A percentile compares a stretch with the other conserved stretches of the same genome.
phyloP scores from a whole-genome alignment of 768 basidiomycete genomes.

The Tylopilus sp. region DNA sequence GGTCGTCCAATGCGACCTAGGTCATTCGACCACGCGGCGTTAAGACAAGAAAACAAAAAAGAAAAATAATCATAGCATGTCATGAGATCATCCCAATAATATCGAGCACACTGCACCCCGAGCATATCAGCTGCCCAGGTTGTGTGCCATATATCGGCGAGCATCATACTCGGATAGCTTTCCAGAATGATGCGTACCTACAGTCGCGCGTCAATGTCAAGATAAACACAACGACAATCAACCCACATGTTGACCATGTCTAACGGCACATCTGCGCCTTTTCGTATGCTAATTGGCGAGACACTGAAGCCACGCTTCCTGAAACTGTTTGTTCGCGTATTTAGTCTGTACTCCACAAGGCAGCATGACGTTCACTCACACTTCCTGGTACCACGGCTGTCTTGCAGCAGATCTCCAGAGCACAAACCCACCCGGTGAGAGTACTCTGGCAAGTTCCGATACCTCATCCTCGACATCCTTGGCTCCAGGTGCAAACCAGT shows the following conservation, averaged over 20 bases:
- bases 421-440: slow-evolving; percentile 57
- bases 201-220: not conserved
- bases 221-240: not conserved
- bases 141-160: not conserved
- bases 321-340: slow-evolving; percentile 35
- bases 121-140: not conserved
- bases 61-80: not conserved
- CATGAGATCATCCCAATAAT: not conserved
- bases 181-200: slow-evolving; percentile 35
- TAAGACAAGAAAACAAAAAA: not conserved
- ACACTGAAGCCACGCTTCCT: slow-evolving; percentile 52
- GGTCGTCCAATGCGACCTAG: not conserved
- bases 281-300: slow-evolving; percentile 47
- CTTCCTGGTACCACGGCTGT: slow-evolving; percentile 61
- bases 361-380: slow-evolving; percentile 27
- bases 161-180: slow-evolving; percentile 22
- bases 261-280: slow-evolving; percentile 46
- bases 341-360: not conserved
- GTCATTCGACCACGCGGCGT: not conserved
- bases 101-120: not conserved
- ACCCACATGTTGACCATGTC: slow-evolving; percentile 71
- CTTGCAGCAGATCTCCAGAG: slow-evolving; percentile 66
- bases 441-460: slow-evolving; percentile 48
- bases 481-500: slow-evolving; percentile 52
- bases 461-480: slow-evolving; percentile 52